Base-by-base conservation (phyloP, 192 early-diverging fungal species). In the Podila verticillata region DNA sequence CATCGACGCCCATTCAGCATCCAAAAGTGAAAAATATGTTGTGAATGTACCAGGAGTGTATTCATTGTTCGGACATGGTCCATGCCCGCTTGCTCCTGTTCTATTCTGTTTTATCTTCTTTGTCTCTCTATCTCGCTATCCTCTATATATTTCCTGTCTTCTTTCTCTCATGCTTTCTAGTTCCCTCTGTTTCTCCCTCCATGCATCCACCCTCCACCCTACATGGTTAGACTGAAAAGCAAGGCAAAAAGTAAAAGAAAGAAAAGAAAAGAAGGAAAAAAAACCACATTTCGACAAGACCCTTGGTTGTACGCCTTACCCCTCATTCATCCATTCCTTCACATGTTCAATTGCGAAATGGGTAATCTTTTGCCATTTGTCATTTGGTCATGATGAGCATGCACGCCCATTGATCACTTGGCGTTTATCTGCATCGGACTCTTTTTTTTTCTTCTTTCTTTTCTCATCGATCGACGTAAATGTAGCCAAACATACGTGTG, bases 261-360 rank as follows among this genome's bases (percentile, higher is more conserved):
- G 57, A 29, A 30, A 30, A 58, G 15, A 24, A 58, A n/a, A 7
- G 29, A 59, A 59, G 7, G n/a, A 17, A 3, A 13, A 26, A 32
- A 60, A 60, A 60, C 30, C 58, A 32, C 26, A 32, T 60, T 60
- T 32, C 58, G n/a, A 57, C 22, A 44, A 15, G 39, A 44, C 39
- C 39, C 39, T 44, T 44, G n/a, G 39, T 15, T 44, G 39, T 44
- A 44, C 39, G 39, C 39, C 39, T n/a, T 44, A 1, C 39, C 12
- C 0, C n/a, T n/a, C 15, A 10, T 4, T 29, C 31, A 60, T 9
- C 9, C 24, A 28, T 32, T 28, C 17, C 8, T 57, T 57, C 54
- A 26, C 15, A 44, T 15, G 39, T 44, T 44, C 39, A 60, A 20
- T 60, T 60, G 28, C 30, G 51, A n/a, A 54, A 54, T n/a, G 20